Evolutionary conservation across 495 filamentous ascomycete genomes (phyloP), one percentile per base, ranked within the genome.

Genomic region (Podospora australis): DNA sequence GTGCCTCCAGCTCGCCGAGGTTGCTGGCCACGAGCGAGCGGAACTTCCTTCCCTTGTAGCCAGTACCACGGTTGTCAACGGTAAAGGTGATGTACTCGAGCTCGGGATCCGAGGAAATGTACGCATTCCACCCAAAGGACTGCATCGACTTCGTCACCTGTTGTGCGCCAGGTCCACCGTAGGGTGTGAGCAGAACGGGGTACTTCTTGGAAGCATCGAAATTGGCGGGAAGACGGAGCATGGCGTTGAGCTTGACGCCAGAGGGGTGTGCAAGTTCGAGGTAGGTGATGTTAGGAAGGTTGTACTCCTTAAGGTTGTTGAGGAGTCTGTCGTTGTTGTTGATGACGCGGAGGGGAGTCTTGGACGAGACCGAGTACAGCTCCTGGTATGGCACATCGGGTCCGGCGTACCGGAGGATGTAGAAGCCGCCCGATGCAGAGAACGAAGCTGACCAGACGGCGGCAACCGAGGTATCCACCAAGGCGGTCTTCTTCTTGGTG

Each of bases 51-150:
- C 78, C 78, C 36, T 76, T 71, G 50, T 51, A 70, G 0, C 74
- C 78, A 0, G 78, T 80, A 13, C 78, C 78, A 6, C 78, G 73
- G 52, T 75, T 76, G 50, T 81, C 78, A 13, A 81, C 72, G 0
- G 65, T 73, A 41, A 72, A 60, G n/a, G 74, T 68, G 48, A 79
- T 74, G 60, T 73, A 80, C 46, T 78, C 67, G 10, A 81, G 68
- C 38, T 79, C 77, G 0, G 76, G 77, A 52, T 81, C 78, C 1
- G 73, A 77, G 4, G 71, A 63, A 30, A 82, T 68, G 57, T 82
- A 82, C 3, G 70, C 62, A 11, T 66, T 65, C 72, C 70, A 81
- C 51, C 62, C 58, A 28, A 73, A 54, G 0, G 64, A 48, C 5
- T 63, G 53, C 53, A 74, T 75, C 0, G 58, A 51, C 58, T 80